Evolutionary conservation across 139 green algal species (phyloP), one percentile per base, ranked within the genome.

Genomic region (Asterochloris erici): DNA sequence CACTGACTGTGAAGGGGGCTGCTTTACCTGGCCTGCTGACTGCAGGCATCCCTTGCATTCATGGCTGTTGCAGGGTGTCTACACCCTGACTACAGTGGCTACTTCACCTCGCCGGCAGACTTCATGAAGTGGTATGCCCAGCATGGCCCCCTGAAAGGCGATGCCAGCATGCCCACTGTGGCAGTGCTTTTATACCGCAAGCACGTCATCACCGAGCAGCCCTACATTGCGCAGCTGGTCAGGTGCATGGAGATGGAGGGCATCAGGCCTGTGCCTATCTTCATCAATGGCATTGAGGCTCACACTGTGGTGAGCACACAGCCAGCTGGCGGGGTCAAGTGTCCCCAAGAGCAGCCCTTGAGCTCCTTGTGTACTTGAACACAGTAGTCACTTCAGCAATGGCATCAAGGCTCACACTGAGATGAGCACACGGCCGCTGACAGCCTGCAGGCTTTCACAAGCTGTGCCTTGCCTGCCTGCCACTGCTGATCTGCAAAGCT

Each of bases 111-210:
- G 0, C 93, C 95, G 12, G 84, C 85, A 0, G 84, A 96, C 12
- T 98, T 98, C 92, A 91, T 97, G 91, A 61, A 73, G 68, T 98
- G 95, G 95, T 96, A 96, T 69, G 16, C 70, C 17, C n/a, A 73
- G 19, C 63, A 90, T 77, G 90, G 91, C 0, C 86, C 86, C 38
- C 79, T 95, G 68, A 71, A 87, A 14, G 86, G 84, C 63, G 81
- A 86, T 54, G 73, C 29, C 60, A 84, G 80, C 54, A 83, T 68
- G 1, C 95, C 96, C 19, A 87, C 92, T 66, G 96, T 98, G 62
- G 97, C 88, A 10, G 86, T 99, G 69, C 90, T 99, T 84, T 90
- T 99, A 81, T 99, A 99, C 78, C 91, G 97, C 83, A 99, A 99
- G 89, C 97, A 99, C 86, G 97, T 99, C 75, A 97, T 99, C 79